Evolutionary conservation across 163 green algal genomes (phyloP).

Genomic region (Botryococcus braunii): DNA sequence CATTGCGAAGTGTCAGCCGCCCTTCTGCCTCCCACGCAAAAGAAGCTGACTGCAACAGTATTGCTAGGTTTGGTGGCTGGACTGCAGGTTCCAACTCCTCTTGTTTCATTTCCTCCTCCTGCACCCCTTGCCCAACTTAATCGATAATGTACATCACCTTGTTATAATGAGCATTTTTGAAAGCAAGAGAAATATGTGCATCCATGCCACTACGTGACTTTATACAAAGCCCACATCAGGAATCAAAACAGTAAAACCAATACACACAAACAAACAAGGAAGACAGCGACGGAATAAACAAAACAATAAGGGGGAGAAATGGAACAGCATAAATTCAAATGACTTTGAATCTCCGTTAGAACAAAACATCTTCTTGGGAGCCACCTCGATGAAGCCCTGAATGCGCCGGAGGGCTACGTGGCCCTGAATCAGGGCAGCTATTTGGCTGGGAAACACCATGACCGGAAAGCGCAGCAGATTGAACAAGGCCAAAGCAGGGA

Average conservation of each 20-base stretch:
- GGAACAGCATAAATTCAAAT: no score
- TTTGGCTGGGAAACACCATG: constrained; percentile 55
- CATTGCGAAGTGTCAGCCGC: constrained; percentile 11
- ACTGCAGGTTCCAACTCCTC: constrained; percentile 10
- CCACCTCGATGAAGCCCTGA: constrained; percentile 58
- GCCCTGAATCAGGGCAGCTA: constrained; percentile 75
- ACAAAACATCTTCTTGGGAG: no score
- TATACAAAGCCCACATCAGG: background rate
- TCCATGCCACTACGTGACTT: background rate
- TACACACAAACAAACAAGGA: background rate
- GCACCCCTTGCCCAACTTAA: background rate
- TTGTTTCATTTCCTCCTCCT: constrained; percentile 31
- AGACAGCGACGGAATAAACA: background rate
- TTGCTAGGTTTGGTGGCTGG: background rate
- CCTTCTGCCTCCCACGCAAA: constrained; percentile 29
- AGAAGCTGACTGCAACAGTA: constrained; percentile 11
- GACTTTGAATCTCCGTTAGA: no score
- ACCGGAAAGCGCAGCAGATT: constrained; percentile 89
- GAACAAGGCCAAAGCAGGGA: constrained; percentile 84
- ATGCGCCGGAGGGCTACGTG: constrained; percentile 67
- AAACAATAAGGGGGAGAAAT: background rate
- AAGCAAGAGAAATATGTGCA: background rate
- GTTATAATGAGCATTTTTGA: background rate
- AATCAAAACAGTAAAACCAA: background rate
- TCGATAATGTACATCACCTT: background rate